These are phyloP conservation scores for Letharia lupina DNA, from an alignment of 495 filamentous ascomycete genomes.

Conservation along the genomic window DNA sequence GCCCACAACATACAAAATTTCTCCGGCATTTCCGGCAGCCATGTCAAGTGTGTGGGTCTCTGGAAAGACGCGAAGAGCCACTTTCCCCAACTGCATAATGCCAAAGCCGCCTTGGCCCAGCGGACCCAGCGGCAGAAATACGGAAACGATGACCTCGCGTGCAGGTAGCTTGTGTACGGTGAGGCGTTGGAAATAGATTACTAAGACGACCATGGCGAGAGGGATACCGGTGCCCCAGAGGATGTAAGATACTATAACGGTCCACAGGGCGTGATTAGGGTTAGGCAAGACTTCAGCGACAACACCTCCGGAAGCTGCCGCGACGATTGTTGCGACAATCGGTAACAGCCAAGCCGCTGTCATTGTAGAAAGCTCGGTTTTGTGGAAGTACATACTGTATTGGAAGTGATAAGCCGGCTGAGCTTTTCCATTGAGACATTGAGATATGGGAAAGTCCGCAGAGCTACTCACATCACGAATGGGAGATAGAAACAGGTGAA, in stretches of 20 bases:
- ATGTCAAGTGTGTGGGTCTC: constrained; percentile 36
- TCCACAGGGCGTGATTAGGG: constrained; percentile 46
- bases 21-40: constrained; percentile 32
- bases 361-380: constrained; percentile 39
- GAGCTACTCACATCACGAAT: constrained; percentile 43
- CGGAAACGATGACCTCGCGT: constrained; percentile 50
- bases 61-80: constrained; percentile 43
- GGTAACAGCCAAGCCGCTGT: constrained; percentile 55
- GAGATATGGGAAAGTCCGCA: no score
- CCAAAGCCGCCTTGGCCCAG: constrained; percentile 51
- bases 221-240: constrained; percentile 54
- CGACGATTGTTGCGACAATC: constrained; percentile 51
- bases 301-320: constrained; percentile 46
- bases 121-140: constrained; percentile 55
- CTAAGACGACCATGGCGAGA: constrained; percentile 46
- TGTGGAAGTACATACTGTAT: constrained; percentile 31
- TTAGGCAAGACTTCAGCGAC: constrained; percentile 47
- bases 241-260: constrained; percentile 46
- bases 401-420: no score
- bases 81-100: constrained; percentile 48
- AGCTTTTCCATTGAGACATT: no score
- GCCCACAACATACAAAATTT: constrained; percentile 47
- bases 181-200: constrained; percentile 54
- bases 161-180: constrained; percentile 49
- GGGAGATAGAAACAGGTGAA: constrained; percentile 43